A percentile compares a stretch with the other conserved stretches of the same genome.
Conservation (phyloP, 1,284 basidiomycete species). For the Heliocybe sulcata region DNA sequence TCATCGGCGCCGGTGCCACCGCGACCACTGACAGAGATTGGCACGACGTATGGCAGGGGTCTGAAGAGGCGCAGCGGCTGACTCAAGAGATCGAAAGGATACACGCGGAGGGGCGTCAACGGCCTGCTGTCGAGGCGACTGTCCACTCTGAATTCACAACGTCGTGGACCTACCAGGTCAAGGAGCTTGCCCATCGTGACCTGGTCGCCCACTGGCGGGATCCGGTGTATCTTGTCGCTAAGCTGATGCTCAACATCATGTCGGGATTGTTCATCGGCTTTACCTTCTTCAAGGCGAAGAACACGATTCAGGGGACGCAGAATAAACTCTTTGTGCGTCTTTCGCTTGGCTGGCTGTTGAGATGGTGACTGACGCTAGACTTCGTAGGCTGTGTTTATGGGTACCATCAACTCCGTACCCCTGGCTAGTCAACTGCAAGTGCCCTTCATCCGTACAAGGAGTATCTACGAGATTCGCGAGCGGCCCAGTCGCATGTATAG, state of each 20-base stretch:
- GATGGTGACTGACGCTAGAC: background rate
- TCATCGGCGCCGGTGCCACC: slow-evolving; percentile 55
- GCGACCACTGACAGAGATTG: slow-evolving; percentile 25
- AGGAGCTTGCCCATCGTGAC: slow-evolving; percentile 39
- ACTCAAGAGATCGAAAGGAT: slow-evolving; percentile 23
- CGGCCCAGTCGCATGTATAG: slow-evolving; percentile 74
- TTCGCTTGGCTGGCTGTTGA: background rate
- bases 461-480: slow-evolving; percentile 60
- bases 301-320: slow-evolving; percentile 67
- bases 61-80: slow-evolving; percentile 16
- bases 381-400: slow-evolving; percentile 30
- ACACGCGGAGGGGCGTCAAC: slow-evolving; percentile 22
- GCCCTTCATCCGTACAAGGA: slow-evolving; percentile 43
- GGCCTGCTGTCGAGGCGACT: slow-evolving; percentile 19
- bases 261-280: slow-evolving; percentile 61
- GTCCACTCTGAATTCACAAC: slow-evolving; percentile 41
- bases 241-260: slow-evolving; percentile 52
- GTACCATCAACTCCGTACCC: slow-evolving; percentile 35
- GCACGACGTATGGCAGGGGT: slow-evolving; percentile 24
- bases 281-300: slow-evolving; percentile 64
- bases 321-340: slow-evolving; percentile 68
- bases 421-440: slow-evolving; percentile 48
- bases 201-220: slow-evolving; percentile 52
- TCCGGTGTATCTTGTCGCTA: slow-evolving; percentile 73
- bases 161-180: slow-evolving; percentile 35